These are phyloP conservation scores for Clavispora asparagi DNA, from an alignment of 805 yeast species.

Conservation along the genomic window DNA sequence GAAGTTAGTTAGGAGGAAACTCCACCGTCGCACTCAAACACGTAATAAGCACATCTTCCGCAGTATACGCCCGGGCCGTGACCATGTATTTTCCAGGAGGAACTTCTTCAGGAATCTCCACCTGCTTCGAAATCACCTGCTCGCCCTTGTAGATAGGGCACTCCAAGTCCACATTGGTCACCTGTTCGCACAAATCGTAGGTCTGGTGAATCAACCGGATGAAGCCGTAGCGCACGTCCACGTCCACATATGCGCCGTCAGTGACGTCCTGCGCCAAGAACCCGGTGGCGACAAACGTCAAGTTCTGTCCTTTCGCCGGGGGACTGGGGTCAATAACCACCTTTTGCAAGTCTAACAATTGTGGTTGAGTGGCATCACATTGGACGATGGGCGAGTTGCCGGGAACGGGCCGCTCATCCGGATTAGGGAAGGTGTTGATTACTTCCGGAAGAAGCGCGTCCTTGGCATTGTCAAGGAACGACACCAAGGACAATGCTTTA, in stretches of 20 bases:
- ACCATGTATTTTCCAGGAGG: slow-evolving; percentile 94
- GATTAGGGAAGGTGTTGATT: slow-evolving; percentile 13
- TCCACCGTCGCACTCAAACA: slow-evolving; percentile 75
- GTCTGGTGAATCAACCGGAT: slow-evolving; percentile 83
- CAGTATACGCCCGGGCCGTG: slow-evolving; percentile 84
- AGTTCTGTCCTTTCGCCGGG: slow-evolving; percentile 77
- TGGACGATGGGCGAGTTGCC: slow-evolving; percentile 82
- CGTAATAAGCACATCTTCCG: slow-evolving; percentile 73
- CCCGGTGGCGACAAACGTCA: slow-evolving; percentile 78
- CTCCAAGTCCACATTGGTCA: slow-evolving; percentile 73
- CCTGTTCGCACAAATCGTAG: slow-evolving; percentile 88
- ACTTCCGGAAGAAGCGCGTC: background rate
- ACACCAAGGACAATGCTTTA: slow-evolving; percentile 1
- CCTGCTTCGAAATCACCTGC: slow-evolving; percentile 60
- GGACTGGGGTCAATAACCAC: slow-evolving; percentile 79
- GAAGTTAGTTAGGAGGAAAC: slow-evolving; percentile 32
- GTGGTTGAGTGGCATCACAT: slow-evolving; percentile 65
- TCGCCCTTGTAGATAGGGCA: slow-evolving; percentile 79
- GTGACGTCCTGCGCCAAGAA: slow-evolving; percentile 46
- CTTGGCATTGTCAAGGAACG: background rate
- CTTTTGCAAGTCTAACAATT: slow-evolving; percentile 54
- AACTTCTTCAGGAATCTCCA: slow-evolving; percentile 83
- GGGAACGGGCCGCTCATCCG: slow-evolving; percentile 65
- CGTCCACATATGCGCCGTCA: slow-evolving; percentile 93
- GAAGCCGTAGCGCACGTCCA: slow-evolving; percentile 88